Conservation (phyloP, 1,284 basidiomycete genomes). For the Boletus semigastroideus region DNA sequence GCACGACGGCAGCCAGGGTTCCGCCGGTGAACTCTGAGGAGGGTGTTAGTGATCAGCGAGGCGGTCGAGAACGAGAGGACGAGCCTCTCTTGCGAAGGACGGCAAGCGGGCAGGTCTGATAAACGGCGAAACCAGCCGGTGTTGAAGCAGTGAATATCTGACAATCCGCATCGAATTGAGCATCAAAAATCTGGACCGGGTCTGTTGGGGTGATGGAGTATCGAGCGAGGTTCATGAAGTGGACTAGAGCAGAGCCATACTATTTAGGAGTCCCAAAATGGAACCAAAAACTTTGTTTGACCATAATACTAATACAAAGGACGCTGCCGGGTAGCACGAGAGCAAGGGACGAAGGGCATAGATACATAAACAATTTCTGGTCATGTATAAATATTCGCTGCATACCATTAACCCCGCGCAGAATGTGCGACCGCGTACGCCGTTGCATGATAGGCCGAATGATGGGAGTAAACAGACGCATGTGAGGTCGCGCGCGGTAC, state of each 20-base stretch:
- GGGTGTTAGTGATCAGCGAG: constrained; percentile 3
- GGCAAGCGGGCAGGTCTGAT: constrained; percentile 76
- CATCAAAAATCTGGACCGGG: constrained; percentile 75
- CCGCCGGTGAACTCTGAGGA: constrained; percentile 71
- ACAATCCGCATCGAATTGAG: constrained; percentile 75
- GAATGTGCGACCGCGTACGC: constrained; percentile 32
- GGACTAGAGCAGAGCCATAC: constrained; percentile 18
- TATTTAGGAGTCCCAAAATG: constrained; percentile 16
- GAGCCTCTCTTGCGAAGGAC: constrained; percentile 80
- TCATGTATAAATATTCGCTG: constrained; percentile 24
- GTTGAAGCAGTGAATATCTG: constrained; percentile 83
- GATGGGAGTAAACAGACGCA: constrained; percentile 27
- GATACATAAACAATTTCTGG: constrained; percentile 20
- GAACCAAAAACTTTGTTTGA: constrained; percentile 6
- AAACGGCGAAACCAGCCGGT: constrained; percentile 84
- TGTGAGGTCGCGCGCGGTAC: constrained; percentile 30
- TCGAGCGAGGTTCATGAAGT: constrained; percentile 82
- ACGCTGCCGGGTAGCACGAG: constrained; percentile 11
- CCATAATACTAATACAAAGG: constrained; percentile 3
- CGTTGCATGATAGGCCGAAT: constrained; percentile 30
- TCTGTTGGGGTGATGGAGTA: constrained; percentile 81
- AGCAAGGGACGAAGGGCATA: constrained; percentile 21
- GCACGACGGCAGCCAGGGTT: constrained; percentile 75
- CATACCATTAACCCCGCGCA: constrained; percentile 26
- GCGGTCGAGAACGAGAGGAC: constrained; percentile 17